phyloP scores from a whole-genome alignment of 2,329 filamentous ascomycete genomes.

The Cladobotryum protrusum region DNA sequence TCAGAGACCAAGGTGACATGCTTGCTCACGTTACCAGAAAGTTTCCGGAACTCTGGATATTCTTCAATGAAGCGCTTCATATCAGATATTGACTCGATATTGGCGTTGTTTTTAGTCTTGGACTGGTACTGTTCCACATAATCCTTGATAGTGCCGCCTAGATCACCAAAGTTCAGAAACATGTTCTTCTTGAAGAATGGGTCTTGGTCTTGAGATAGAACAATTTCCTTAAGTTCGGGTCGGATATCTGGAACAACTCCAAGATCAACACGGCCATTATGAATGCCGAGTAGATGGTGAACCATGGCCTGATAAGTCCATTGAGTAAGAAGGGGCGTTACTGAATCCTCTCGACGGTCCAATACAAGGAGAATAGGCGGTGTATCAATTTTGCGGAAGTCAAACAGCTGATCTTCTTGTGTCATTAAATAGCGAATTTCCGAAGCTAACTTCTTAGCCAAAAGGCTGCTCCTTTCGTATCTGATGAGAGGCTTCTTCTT shows the following conservation, averaged over 20 bases:
- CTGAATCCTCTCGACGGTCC: constrained; percentile 87
- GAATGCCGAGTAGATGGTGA: constrained; percentile 87
- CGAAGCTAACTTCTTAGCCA: constrained; percentile 88
- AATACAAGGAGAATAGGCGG: constrained; percentile 86
- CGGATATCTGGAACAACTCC: constrained; percentile 76
- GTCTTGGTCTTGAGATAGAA: constrained; percentile 93
- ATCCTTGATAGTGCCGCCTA: constrained; percentile 94
- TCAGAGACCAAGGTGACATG: constrained; percentile 95
- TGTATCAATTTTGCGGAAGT: constrained; percentile 91
- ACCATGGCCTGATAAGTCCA: constrained; percentile 99
- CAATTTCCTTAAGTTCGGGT: constrained; percentile 86
- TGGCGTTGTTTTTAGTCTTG: constrained; percentile 92
- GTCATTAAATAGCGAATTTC: constrained; percentile 90
- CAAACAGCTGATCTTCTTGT: constrained; percentile 93
- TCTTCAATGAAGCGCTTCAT: constrained; percentile 99
- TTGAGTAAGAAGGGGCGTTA: constrained; percentile 89
- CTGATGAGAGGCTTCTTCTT: constrained; percentile 97
- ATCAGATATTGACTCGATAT: constrained; percentile 93
- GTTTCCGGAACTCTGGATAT: constrained; percentile 93
- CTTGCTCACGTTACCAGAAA: constrained; percentile 97
- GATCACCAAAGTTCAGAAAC: constrained; percentile 94
- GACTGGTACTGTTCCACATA: constrained; percentile 98
- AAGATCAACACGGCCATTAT: constrained; percentile 89
- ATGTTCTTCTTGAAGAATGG: constrained; percentile 99
- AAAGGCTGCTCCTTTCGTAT: constrained; percentile 82